Evolutionary conservation across 163 green algal genomes (phyloP), one percentile per base, ranked within the genome.

Genomic region (Chlorella variabilis): DNA sequence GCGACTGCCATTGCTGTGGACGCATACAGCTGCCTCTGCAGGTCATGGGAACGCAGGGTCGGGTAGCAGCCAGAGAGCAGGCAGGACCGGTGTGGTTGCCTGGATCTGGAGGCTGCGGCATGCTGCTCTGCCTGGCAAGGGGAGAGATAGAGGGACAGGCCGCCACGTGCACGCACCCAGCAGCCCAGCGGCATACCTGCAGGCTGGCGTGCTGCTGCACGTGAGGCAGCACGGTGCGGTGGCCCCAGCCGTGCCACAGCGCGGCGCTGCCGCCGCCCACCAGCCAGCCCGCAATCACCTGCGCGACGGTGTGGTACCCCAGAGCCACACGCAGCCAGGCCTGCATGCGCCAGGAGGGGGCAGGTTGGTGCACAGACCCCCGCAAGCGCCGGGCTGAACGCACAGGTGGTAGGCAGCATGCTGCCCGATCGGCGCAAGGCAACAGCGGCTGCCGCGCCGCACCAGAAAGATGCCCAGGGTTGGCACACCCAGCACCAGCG

Each of bases 251-350:
- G 42, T 87, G 85, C 88, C 88, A 92, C 11, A 33, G 66, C 7
- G 54, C 59, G 6, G 87, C 88, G 5, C 78, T 84, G 31, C 56
- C 20, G 76, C 76, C 23, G 76, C 76, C 61, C 62, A 56, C 45
- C 51, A 82, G 45, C 45, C 76, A 75, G 62, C 58, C 48, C 3
- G 38, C 58, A 23, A 51, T 18, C n/a, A 96, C 92, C 74, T 96
- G 92, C 0, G 87, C 76, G n/a, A 70, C 49, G 4, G 89, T 96
- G 87, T 96, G 92, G 58, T 89, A 95, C 6, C 92, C 91, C 1
- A 92, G 69, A 1, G 66, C 36, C 20, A 96, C 92, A 0, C 92
- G 78, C 11, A 96, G 87, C 81, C 88, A 95, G 0, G 90, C 90
- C 84, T 93, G 86, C 62, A 78, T 15, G 27, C n/a, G 59, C 0